Evolutionary conservation across 2,329 filamentous ascomycete species (phyloP), one percentile per base, ranked within the genome.

Genomic region (Pseudogymnoascus sp.): DNA sequence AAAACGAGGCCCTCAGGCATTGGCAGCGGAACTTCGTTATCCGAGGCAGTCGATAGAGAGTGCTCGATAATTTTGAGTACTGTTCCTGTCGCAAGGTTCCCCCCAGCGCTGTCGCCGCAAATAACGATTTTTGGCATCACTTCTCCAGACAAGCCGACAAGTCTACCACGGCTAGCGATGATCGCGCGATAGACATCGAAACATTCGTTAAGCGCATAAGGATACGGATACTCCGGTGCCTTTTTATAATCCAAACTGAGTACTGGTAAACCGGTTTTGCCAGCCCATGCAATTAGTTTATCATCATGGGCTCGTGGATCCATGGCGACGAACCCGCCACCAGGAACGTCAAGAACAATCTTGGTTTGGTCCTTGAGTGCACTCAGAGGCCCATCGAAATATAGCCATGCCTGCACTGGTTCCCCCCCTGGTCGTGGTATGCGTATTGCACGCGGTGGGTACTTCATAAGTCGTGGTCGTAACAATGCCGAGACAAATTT

Each of bases 241-340:
- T 95, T 95, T 69, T 83, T 85, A 76, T 99, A 99, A 72, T 99
- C 92, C 64, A 99, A 76, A 70, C 93, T 96, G 63, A 99, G 77
- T 5, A 99, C 83, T 0, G 95, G 93, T n/a, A 96, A 75, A 0
- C 92, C 91, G 0, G 90, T 90, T 74, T 90, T 93, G 14, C 89
- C 89, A 0, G 95, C 91, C 95, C 95, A 99, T 1, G 90, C 86
- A 69, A 96, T 85, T 16, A 99, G 80, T 75, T 96, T 96, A 75
- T 99, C 95, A 72, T 99, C 95, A 70, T 96, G 92, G 70, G 88
- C 90, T 57, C 95, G 81, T n/a, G 95, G 95, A 64, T 91, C 87
- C 95, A 99, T 99, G 16, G 95, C 93, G 11, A 99, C 93, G 68
- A 96, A 99, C 0, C 95, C 95, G 34, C 95, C 95, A 1, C 95